phyloP scores from a whole-genome alignment of 345 rosid genomes.

The Bretschneidera sinensis region DNA sequence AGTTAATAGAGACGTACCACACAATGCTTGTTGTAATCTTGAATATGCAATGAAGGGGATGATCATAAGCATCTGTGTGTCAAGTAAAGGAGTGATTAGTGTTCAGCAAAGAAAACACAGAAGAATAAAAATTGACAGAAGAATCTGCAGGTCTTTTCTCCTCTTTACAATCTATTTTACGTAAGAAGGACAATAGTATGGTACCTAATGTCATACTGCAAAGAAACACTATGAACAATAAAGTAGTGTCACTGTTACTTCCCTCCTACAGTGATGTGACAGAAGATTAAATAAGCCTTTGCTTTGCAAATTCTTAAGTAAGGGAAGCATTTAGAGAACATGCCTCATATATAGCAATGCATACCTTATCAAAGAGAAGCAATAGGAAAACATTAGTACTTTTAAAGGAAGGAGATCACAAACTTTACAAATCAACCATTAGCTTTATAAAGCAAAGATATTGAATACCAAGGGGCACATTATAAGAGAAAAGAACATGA shows the following conservation, averaged over 20 bases:
- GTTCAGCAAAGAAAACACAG: conserved; percentile 44
- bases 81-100: conserved; percentile 64
- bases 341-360: too few relatives aligned
- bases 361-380: too few relatives aligned
- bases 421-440: too few relatives aligned
- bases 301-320: not conserved
- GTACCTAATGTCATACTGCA: conserved; percentile 69
- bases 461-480: too few relatives aligned
- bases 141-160: conserved; percentile 41
- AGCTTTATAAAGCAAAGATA: too few relatives aligned
- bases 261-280: conserved; percentile 50
- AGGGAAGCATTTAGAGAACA: too few relatives aligned
- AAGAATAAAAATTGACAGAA: conserved; percentile 44
- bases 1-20: conserved; percentile 43
- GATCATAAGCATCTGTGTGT: conserved; percentile 65
- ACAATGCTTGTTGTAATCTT: conserved; percentile 94
- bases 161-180: conserved; percentile 51
- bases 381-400: too few relatives aligned
- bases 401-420: too few relatives aligned
- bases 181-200: conserved; percentile 70
- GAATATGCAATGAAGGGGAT: conserved; percentile 86
- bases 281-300: not conserved
- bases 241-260: conserved; percentile 58
- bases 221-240: conserved; percentile 73
- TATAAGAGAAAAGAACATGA: too few relatives aligned